Conservation (phyloP, 495 filamentous ascomycete species). For the Geopyxis carbonaria region DNA sequence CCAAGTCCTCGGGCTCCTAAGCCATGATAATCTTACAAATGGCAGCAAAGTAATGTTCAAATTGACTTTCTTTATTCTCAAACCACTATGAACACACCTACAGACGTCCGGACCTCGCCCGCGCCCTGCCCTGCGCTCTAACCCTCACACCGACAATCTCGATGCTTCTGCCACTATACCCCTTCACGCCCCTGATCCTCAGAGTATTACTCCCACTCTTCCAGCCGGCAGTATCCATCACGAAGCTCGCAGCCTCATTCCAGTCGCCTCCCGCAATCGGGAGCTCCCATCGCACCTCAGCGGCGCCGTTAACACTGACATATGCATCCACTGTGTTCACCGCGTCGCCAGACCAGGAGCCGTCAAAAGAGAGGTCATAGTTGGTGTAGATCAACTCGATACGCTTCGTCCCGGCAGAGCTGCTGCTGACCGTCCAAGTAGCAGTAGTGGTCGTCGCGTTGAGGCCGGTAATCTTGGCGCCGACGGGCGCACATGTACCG, state of each 20-base stretch:
- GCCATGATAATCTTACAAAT: no score
- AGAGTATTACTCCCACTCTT: conserved; percentile 27
- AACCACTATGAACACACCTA: no score
- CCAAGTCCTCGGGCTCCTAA: no score
- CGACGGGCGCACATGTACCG: no score
- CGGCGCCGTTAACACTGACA: conserved; percentile 29
- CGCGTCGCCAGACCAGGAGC: conserved; percentile 27
- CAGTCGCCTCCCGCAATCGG: conserved; percentile 35
- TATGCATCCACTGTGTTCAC: conserved; percentile 34
- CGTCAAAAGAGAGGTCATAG: conserved; percentile 34
- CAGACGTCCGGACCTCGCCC: no score
- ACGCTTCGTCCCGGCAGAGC: conserved; percentile 25
- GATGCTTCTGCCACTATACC: no score
- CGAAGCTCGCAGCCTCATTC: conserved; percentile 33
- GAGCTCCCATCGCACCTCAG: conserved; percentile 31
- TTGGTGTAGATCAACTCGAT: conserved; percentile 35
- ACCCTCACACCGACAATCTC: no score
- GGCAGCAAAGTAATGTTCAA: no score
- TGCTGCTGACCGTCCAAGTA: conserved; percentile 19
- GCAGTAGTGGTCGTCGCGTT: no score
- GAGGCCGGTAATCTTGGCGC: no score
- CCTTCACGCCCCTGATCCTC: conserved; percentile 10
- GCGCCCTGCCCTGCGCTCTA: no score
- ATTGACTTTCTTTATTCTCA: no score
- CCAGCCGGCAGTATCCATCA: conserved; percentile 31